Percentiles rank a stretch among this genome's conserved stretches.
Conservation (phyloP, 768 basidiomycete genomes). For the Baorangia bicolor region DNA sequence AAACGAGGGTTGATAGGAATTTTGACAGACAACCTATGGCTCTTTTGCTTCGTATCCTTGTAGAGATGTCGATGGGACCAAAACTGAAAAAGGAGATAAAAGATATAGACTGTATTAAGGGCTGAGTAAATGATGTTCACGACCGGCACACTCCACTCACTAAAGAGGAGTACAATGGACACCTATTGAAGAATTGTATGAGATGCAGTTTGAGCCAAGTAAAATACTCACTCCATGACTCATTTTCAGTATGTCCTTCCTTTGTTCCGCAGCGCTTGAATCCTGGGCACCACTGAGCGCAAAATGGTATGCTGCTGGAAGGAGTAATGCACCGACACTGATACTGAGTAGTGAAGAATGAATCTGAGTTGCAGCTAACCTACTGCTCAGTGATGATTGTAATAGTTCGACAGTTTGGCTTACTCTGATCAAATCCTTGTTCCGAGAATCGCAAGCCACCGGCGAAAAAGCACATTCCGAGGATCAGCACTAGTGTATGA, state of each 20-base stretch:
- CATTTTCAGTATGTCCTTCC: slow-evolving; percentile 43
- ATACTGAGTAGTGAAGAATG: slow-evolving; percentile 75
- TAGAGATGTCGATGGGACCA: slow-evolving; percentile 57
- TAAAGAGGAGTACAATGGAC: slow-evolving; percentile 52
- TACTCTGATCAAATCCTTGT: slow-evolving; percentile 75
- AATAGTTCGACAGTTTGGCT: slow-evolving; percentile 26
- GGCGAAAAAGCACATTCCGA: slow-evolving; percentile 91
- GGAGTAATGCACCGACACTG: slow-evolving; percentile 75
- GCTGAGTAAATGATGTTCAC: neutral
- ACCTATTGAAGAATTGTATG: slow-evolving; percentile 31
- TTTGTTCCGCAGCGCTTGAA: slow-evolving; percentile 34
- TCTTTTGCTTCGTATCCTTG: slow-evolving; percentile 46
- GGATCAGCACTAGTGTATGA: slow-evolving; percentile 57
- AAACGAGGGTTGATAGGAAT: slow-evolving; percentile 31
- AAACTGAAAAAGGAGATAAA: slow-evolving; percentile 54
- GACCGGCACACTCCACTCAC: slow-evolving; percentile 31
- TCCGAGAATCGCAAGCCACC: slow-evolving; percentile 77
- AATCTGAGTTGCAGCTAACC: slow-evolving; percentile 57
- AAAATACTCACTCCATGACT: slow-evolving; percentile 47
- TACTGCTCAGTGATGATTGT: slow-evolving; percentile 2
- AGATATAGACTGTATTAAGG: slow-evolving; percentile 43
- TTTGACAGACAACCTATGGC: slow-evolving; percentile 37
- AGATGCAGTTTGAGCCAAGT: neutral
- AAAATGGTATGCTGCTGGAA: slow-evolving; percentile 81
- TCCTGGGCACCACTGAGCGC: slow-evolving; percentile 33